Conservation (phyloP, 331 rosid genomes). For the Acacia pycnantha region DNA sequence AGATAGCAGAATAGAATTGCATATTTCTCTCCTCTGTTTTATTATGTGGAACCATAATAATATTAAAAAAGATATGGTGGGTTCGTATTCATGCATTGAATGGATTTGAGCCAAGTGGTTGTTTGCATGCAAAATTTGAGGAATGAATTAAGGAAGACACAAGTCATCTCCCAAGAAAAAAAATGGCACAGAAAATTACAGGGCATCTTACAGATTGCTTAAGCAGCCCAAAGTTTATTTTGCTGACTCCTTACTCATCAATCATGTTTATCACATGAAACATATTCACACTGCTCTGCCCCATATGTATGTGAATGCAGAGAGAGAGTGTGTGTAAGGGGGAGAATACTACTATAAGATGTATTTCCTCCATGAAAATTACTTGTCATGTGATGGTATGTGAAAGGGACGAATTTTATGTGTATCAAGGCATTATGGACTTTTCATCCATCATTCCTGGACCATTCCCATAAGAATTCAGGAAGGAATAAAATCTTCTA, state of each 20-base stretch:
- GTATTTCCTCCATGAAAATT: too few relatives aligned
- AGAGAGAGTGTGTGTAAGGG: too few relatives aligned
- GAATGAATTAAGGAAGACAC: not conserved
- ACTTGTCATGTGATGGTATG: too few relatives aligned
- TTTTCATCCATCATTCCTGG: too few relatives aligned
- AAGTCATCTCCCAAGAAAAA: not conserved
- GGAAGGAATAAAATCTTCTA: too few relatives aligned
- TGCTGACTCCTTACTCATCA: not conserved
- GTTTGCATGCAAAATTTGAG: not conserved
- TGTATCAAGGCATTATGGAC: too few relatives aligned
- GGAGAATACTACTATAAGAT: too few relatives aligned
- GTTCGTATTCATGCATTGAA: not conserved
- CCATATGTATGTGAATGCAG: not conserved
- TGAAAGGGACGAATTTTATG: too few relatives aligned
- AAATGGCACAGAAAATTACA: too few relatives aligned
- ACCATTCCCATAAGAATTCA: too few relatives aligned
- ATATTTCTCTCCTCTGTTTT: not conserved
- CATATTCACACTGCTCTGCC: not conserved
- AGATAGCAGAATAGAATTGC: constrained; percentile 39
- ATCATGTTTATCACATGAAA: not conserved
- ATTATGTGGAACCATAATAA: too few relatives aligned
- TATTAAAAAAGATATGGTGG: not conserved
- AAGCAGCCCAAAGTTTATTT: not conserved
- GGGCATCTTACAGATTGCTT: not conserved
- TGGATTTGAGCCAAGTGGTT: not conserved